A percentile compares a stretch with the other conserved stretches of the same genome.
phyloP scores from a whole-genome alignment of 805 yeast genomes.

The Martiniozyma abietophila region DNA sequence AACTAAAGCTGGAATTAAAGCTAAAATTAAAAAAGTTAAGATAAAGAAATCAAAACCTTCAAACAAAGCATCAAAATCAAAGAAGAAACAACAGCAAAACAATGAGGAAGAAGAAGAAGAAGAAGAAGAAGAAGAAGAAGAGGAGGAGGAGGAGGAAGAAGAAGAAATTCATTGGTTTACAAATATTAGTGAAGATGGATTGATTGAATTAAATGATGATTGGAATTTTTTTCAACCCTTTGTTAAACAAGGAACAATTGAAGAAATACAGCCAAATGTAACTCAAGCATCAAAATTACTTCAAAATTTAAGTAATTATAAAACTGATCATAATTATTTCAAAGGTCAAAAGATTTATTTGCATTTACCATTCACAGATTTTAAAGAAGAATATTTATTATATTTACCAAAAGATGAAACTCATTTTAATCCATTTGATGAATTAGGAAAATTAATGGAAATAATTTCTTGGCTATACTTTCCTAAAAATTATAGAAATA shows the following conservation, averaged over 20 bases:
- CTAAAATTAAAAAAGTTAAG: too few relatives aligned
- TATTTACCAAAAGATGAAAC: constrained; percentile 45
- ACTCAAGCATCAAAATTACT: constrained; percentile 17
- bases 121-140: constrained; percentile 5
- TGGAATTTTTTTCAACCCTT: constrained; percentile 17
- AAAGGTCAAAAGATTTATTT: constrained; percentile 21
- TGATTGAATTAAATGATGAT: constrained; percentile 5
- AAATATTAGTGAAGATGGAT: constrained; percentile 12
- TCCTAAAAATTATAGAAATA: constrained; percentile 27
- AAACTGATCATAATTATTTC: constrained; percentile 21
- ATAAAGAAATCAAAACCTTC: too few relatives aligned
- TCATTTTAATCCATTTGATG: constrained; percentile 51
- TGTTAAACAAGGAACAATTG: constrained; percentile 17
- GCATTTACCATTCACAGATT: constrained; percentile 34
- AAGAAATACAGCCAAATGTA: constrained; percentile 12
- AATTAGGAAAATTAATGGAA: constrained; percentile 45
- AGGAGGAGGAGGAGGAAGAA: constrained; percentile 8
- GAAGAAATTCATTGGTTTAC: constrained; percentile 18
- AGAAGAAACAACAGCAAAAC: constrained; percentile 2
- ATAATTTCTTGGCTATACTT: constrained; percentile 31
- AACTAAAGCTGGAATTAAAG: not conserved
- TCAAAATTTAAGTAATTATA: constrained; percentile 17
- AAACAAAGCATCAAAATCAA: too few relatives aligned
- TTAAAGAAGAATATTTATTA: constrained; percentile 40
- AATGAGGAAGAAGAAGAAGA: constrained; percentile 2